Evolutionary conservation across 2,329 filamentous ascomycete species (phyloP).

Genomic region (Stagonosporopsis chrysanthemi): DNA sequence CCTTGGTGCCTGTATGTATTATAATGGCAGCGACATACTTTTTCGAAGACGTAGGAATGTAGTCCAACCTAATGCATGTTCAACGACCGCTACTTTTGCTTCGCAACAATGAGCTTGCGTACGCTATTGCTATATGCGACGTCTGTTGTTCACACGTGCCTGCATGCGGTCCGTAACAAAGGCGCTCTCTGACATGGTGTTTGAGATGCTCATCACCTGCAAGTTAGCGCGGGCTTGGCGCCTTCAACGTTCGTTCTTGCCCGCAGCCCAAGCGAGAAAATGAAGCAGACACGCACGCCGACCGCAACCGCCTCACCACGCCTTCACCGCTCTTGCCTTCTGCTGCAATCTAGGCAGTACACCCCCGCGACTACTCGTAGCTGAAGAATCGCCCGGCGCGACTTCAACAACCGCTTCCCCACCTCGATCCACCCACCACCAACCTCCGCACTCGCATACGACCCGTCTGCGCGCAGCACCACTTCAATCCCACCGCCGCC

Average conservation of each 20-base stretch:
- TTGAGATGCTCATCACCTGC: constrained; percentile 4
- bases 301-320: constrained; percentile 24
- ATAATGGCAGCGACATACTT: constrained; percentile 33
- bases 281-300: constrained; percentile 28
- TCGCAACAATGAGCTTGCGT: background rate
- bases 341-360: constrained; percentile 21
- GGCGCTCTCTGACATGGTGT: constrained; percentile 11
- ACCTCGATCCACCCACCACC: constrained; percentile 26
- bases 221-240: constrained; percentile 17
- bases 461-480: constrained; percentile 15
- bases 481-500: constrained; percentile 13
- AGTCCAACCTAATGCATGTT: constrained; percentile 38
- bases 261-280: constrained; percentile 36
- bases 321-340: constrained; percentile 23
- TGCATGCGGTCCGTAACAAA: constrained; percentile 10
- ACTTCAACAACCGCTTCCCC: constrained; percentile 35
- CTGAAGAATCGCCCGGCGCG: constrained; percentile 45
- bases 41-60: constrained; percentile 17
- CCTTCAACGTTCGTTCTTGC: constrained; percentile 26
- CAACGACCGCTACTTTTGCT: background rate
- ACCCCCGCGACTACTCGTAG: constrained; percentile 32
- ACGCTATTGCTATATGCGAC: constrained; percentile 2
- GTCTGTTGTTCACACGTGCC: constrained; percentile 7
- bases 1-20: constrained; percentile 40
- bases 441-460: constrained; percentile 25